Percentiles rank a stretch among this genome's conserved stretches.
Evolutionary conservation across 2,329 filamentous ascomycete species (phyloP).

Genomic region (Fusarium solani-melongenae): DNA sequence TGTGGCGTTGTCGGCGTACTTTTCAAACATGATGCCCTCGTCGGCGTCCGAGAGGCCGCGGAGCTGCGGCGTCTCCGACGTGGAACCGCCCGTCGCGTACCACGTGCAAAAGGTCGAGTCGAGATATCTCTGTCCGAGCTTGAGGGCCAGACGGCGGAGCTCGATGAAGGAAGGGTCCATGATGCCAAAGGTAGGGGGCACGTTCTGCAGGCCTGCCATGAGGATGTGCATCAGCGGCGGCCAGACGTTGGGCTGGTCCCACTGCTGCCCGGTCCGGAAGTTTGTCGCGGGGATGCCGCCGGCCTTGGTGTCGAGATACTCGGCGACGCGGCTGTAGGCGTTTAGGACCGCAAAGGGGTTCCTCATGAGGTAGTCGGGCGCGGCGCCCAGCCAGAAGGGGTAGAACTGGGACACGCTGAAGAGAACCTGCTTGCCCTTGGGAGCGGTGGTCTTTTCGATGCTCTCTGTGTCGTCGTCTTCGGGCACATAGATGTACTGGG

Average conservation of each 20-base stretch:
- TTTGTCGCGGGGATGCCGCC: constrained; percentile 74
- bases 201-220: constrained; percentile 70
- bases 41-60: constrained; percentile 55
- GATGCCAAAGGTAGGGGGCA: constrained; percentile 64
- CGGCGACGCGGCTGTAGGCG: constrained; percentile 64
- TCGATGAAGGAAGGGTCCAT: constrained; percentile 65
- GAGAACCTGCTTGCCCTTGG: constrained; percentile 65
- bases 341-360: constrained; percentile 68
- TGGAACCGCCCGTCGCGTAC: constrained; percentile 74
- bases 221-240: constrained; percentile 73
- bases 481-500: constrained; percentile 66
- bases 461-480: constrained; percentile 55
- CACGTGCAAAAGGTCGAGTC: constrained; percentile 77
- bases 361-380: constrained; percentile 65
- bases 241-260: constrained; percentile 79
- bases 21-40: constrained; percentile 75
- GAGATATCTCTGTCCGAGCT: constrained; percentile 72
- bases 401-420: constrained; percentile 72
- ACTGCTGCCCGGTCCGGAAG: constrained; percentile 70
- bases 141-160: constrained; percentile 66
- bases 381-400: constrained; percentile 76
- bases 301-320: constrained; percentile 61
- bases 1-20: constrained; percentile 70
- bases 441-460: constrained; percentile 54
- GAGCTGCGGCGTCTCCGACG: constrained; percentile 62